Evolutionary conservation across 768 basidiomycete species (phyloP).

Genomic region (Rubroboletus pulcherrimus): DNA sequence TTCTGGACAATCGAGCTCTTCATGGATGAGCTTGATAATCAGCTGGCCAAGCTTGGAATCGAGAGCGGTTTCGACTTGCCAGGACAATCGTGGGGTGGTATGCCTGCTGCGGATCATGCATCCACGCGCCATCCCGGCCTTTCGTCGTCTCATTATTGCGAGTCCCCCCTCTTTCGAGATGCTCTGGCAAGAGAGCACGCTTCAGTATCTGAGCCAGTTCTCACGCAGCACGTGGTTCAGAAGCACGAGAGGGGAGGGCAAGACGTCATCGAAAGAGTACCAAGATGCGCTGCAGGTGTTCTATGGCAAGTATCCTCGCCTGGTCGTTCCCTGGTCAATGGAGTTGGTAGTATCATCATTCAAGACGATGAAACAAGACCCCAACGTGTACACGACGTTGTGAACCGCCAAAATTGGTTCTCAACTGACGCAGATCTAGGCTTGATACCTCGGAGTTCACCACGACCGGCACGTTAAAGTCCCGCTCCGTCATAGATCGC

Average conservation of each 20-base stretch:
- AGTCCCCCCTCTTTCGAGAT: conserved; percentile 30
- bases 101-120: conserved; percentile 41
- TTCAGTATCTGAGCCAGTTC: conserved; percentile 22
- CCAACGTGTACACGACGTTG: conserved; percentile 34
- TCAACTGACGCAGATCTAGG: background rate
- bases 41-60: conserved; percentile 38
- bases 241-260: conserved; percentile 35
- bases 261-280: conserved; percentile 30
- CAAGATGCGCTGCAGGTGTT: conserved; percentile 26
- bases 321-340: conserved; percentile 30
- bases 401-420: conserved; percentile 6
- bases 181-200: conserved; percentile 22
- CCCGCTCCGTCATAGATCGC: conserved; percentile 44
- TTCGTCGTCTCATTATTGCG: conserved; percentile 30
- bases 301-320: conserved; percentile 32
- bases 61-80: conserved; percentile 38
- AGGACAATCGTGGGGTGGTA: conserved; percentile 56
- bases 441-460: conserved; percentile 30
- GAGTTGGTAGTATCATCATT: conserved; percentile 27
- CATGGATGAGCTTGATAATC: conserved; percentile 47
- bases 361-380: conserved; percentile 22
- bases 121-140: conserved; percentile 36
- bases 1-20: conserved; percentile 50
- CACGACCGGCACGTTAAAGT: conserved; percentile 37
- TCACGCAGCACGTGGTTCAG: conserved; percentile 21